Conservation (phyloP, 345 rosid species). For the Brassica cretica region DNA sequence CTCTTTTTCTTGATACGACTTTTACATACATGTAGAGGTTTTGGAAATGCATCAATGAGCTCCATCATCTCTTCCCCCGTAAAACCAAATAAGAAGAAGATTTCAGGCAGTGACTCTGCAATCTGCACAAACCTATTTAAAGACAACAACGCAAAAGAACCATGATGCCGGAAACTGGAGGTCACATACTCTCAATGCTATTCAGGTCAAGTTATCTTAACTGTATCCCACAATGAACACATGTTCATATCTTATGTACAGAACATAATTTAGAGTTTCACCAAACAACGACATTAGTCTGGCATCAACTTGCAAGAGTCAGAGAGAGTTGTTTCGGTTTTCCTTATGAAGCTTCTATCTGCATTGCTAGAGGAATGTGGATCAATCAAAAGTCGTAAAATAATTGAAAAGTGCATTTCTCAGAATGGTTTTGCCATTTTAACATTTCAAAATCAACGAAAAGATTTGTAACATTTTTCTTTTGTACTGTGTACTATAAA, state of each 20-base stretch:
- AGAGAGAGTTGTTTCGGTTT: not conserved
- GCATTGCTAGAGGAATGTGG: slow-evolving; percentile 24
- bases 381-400: slow-evolving; percentile 4
- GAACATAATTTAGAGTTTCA: too few species aligned
- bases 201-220: slow-evolving; percentile 62
- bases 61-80: slow-evolving; percentile 92
- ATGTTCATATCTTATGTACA: too few species aligned
- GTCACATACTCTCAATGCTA: slow-evolving; percentile 50
- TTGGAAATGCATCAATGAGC: slow-evolving; percentile 86
- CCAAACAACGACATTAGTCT: too few species aligned
- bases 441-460: not conserved
- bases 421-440: not conserved
- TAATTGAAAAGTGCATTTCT: not conserved
- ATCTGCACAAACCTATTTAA: slow-evolving; percentile 38
- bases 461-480: not conserved
- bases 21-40: slow-evolving; percentile 15
- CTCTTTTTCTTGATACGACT: not conserved
- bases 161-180: not conserved
- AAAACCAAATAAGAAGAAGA: slow-evolving; percentile 81
- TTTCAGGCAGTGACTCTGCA: slow-evolving; percentile 63
- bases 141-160: not conserved
- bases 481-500: not conserved
- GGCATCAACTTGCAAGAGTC: not conserved
- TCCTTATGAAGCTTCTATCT: slow-evolving; percentile 70
- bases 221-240: slow-evolving; percentile 52